phyloP scores from a whole-genome alignment of 1,284 basidiomycete genomes.

The Irpex lacteus region DNA sequence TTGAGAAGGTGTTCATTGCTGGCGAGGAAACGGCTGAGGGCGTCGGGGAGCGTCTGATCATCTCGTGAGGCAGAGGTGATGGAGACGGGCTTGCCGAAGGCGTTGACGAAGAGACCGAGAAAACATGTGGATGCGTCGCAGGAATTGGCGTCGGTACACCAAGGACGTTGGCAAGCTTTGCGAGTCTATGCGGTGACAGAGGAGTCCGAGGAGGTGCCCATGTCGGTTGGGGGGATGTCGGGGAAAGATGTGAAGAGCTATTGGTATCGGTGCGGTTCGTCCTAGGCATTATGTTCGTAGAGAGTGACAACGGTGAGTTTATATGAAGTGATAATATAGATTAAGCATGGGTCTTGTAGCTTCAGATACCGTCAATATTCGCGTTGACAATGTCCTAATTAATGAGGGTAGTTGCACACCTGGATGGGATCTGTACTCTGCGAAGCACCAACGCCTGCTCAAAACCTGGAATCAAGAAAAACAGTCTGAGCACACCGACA shows the following conservation, averaged over 20 bases:
- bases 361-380: background rate
- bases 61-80: conserved; percentile 39
- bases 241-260: conserved; percentile 22
- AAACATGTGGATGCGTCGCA: conserved; percentile 35
- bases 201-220: conserved; percentile 69
- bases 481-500: background rate
- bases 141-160: conserved; percentile 74
- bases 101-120: conserved; percentile 29
- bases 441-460: background rate
- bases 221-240: conserved; percentile 26
- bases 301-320: conserved; percentile 12
- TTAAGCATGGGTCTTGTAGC: conserved; percentile 10
- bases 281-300: conserved; percentile 27
- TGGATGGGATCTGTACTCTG: background rate
- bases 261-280: conserved; percentile 17
- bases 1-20: conserved; percentile 43
- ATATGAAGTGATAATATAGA: conserved; percentile 7
- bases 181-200: conserved; percentile 69
- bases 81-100: conserved; percentile 26
- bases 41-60: conserved; percentile 52
- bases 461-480: background rate
- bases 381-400: background rate
- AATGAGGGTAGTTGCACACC: background rate
- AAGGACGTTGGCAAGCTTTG: conserved; percentile 78
- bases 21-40: conserved; percentile 44